phyloP scores from a whole-genome alignment of 306 rosid genomes.

The Trichosanthes cucumerina region DNA sequence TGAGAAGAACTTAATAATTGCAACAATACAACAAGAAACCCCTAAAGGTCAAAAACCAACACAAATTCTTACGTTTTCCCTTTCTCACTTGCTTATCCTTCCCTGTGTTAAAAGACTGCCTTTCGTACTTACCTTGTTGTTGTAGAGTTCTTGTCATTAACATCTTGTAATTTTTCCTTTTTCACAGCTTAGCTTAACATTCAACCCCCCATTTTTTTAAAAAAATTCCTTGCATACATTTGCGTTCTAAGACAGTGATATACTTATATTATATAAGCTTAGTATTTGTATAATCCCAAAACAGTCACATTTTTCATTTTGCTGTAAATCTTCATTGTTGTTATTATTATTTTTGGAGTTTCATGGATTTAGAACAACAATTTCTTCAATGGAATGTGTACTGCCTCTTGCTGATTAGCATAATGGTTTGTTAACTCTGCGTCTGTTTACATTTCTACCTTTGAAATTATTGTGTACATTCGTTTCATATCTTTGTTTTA shows the following conservation, averaged over 20 bases:
- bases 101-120: slow-evolving; percentile 25
- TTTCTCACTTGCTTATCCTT: slow-evolving; percentile 19
- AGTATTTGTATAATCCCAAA: neutral
- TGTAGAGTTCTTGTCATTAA: slow-evolving; percentile 45
- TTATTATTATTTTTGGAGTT: neutral
- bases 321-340: neutral
- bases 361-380: neutral
- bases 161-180: slow-evolving; percentile 5
- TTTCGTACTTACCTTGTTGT: slow-evolving; percentile 46
- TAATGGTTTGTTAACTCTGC: neutral
- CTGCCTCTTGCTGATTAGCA: neutral
- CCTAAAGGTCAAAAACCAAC: slow-evolving; percentile 9
- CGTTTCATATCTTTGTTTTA: neutral
- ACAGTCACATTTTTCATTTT: neutral
- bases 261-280: neutral
- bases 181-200: neutral
- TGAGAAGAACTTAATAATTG: slow-evolving; percentile 54
- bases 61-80: neutral
- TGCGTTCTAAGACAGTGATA: neutral
- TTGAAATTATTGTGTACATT: neutral
- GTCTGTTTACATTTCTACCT: neutral
- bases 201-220: neutral
- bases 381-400: neutral
- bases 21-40: slow-evolving; percentile 64
- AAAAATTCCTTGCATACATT: neutral